These are phyloP conservation scores for Perkinsela sp. DNA, from an alignment of 208 protist genomes.

Conservation along the genomic window DNA sequence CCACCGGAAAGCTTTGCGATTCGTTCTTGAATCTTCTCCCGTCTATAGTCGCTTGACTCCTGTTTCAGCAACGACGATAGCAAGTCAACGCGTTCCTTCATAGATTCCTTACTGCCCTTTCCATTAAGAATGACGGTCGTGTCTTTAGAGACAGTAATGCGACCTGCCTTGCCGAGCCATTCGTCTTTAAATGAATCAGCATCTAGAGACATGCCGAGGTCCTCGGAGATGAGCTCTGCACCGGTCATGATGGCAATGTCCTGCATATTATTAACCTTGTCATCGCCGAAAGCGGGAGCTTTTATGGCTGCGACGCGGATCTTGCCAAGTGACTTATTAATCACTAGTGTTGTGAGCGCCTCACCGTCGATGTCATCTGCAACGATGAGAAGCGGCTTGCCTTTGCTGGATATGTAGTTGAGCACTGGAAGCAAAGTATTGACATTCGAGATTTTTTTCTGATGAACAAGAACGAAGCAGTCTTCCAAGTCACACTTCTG, in stretches of 20 bases:
- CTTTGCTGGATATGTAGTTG: constrained; percentile 38
- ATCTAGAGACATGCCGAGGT: constrained; percentile 51
- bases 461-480: constrained; percentile 70
- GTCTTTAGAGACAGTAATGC: constrained; percentile 78
- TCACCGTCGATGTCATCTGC: constrained; percentile 94
- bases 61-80: constrained; percentile 52
- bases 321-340: constrained; percentile 54
- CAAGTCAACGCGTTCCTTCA: constrained; percentile 69
- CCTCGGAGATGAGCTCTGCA: constrained; percentile 62
- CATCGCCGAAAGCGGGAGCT: constrained; percentile 96
- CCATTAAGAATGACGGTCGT: constrained; percentile 89
- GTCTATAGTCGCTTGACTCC: constrained; percentile 77
- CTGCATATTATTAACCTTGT: constrained; percentile 84
- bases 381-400: constrained; percentile 87
- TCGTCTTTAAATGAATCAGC: constrained; percentile 24
- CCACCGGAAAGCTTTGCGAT: constrained; percentile 88
- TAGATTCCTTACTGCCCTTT: constrained; percentile 40
- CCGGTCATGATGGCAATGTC: constrained; percentile 94
- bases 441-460: constrained; percentile 80
- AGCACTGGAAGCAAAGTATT: constrained; percentile 60
- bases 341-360: constrained; percentile 61
- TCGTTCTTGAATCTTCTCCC: constrained; percentile 86
- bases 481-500: constrained; percentile 83
- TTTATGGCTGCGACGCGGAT: constrained; percentile 73
- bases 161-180: constrained; percentile 35